phyloP scores from a whole-genome alignment of 2,329 filamentous ascomycete species.

The Neurospora sp. region DNA sequence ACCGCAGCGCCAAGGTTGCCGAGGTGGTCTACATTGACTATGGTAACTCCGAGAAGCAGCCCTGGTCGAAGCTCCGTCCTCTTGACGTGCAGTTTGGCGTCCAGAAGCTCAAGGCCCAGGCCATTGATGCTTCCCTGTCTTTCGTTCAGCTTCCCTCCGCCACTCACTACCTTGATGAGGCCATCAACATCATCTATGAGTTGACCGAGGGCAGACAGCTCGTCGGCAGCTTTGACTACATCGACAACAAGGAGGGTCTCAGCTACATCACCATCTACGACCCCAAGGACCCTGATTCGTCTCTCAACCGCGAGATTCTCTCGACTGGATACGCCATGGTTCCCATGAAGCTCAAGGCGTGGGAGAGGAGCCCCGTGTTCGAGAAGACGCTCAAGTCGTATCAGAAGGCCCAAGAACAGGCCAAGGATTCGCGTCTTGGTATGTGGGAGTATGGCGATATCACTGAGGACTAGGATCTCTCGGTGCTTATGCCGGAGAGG shows the following conservation, averaged over 20 bases:
- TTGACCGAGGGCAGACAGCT: constrained; percentile 66
- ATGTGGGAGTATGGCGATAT: constrained; percentile 99
- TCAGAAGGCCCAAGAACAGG: constrained; percentile 62
- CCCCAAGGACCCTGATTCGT: constrained; percentile 57
- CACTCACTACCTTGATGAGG: constrained; percentile 73
- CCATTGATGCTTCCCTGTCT: constrained; percentile 74
- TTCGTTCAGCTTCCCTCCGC: constrained; percentile 81
- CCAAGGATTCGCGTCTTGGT: constrained; percentile 69
- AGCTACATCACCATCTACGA: constrained; percentile 86
- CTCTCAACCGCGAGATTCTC: constrained; percentile 82
- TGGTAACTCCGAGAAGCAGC: constrained; percentile 81
- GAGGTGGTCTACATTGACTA: constrained; percentile 95
- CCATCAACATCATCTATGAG: constrained; percentile 64
- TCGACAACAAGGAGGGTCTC: constrained; percentile 67
- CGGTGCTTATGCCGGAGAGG: not conserved
- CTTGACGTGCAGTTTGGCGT: constrained; percentile 68
- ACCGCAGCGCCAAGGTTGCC: constrained; percentile 77
- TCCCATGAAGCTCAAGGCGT: constrained; percentile 79
- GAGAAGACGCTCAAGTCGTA: constrained; percentile 62
- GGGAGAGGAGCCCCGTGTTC: constrained; percentile 67
- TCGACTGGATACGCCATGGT: constrained; percentile 82
- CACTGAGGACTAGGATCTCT: constrained; percentile 61
- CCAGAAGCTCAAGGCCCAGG: constrained; percentile 78
- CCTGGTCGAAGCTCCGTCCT: constrained; percentile 77
- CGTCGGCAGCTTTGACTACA: constrained; percentile 83